Conservation (phyloP, 805 yeast species). For the Ogataea sp. region DNA sequence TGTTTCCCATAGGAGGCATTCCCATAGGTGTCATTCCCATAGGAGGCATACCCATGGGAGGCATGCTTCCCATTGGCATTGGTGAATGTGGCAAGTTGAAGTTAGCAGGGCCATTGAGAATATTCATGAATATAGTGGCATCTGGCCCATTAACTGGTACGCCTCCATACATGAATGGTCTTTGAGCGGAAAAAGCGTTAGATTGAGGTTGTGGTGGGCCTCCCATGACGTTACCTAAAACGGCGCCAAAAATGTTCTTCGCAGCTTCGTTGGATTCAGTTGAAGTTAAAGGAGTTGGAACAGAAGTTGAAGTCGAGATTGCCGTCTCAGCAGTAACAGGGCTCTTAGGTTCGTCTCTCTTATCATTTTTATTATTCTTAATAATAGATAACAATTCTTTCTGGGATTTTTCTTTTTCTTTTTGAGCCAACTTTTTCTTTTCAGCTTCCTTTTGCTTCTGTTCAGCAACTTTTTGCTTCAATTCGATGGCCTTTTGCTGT, state of each 20-base stretch:
- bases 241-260: slow-evolving; percentile 21
- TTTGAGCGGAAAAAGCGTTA: neutral
- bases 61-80: too few relatives aligned
- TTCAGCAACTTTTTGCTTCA: slow-evolving; percentile 1
- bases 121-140: neutral
- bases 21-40: slow-evolving; percentile 8
- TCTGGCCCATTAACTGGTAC: neutral
- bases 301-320: neutral
- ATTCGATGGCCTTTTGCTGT: slow-evolving; percentile 8
- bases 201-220: neutral
- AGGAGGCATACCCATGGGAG: neutral
- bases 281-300: neutral
- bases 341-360: slow-evolving; percentile 4
- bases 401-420: slow-evolving; percentile 20
- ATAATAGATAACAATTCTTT: slow-evolving; percentile 38
- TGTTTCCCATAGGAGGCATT: slow-evolving; percentile 6
- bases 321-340: too few relatives aligned
- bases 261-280: slow-evolving; percentile 8
- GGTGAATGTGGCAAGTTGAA: neutral
- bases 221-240: slow-evolving; percentile 15
- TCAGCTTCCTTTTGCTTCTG: slow-evolving; percentile 4
- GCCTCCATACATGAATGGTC: neutral
- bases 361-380: slow-evolving; percentile 31
- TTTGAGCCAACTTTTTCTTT: slow-evolving; percentile 12
- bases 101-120: neutral